Evolutionary conservation across 208 protist genomes (phyloP).

Genomic region (Trichomonas gallinae): DNA sequence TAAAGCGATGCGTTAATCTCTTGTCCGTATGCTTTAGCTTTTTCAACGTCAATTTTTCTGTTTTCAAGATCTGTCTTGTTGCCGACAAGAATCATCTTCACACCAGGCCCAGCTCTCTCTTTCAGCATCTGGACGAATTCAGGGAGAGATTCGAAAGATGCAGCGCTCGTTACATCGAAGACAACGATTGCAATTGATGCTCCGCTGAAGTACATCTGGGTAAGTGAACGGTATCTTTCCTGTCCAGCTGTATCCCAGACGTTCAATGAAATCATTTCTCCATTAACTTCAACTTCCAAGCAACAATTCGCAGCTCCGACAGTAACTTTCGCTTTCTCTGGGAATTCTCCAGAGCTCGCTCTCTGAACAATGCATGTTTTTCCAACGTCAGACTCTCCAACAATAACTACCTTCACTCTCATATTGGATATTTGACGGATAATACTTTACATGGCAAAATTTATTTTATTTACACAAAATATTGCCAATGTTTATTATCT

Average conservation of each 20-base stretch:
- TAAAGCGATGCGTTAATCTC: constrained; percentile 60
- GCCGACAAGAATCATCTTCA: constrained; percentile 63
- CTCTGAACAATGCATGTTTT: not conserved
- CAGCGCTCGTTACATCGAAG: not conserved
- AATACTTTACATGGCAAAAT: not conserved
- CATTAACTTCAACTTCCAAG: not conserved
- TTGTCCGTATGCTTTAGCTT: constrained; percentile 47
- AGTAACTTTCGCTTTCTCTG: not conserved
- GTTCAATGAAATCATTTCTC: not conserved
- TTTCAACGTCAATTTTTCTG: constrained; percentile 37
- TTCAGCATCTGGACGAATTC: not conserved
- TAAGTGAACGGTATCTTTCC: not conserved
- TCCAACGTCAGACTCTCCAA: not conserved
- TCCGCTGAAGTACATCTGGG: not conserved
- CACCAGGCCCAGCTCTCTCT: constrained; percentile 7
- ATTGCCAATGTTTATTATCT: too few species aligned
- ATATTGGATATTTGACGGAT: too few species aligned
- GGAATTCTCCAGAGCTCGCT: not conserved
- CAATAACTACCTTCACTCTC: not conserved
- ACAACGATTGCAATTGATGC: not conserved
- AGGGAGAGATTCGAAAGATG: not conserved
- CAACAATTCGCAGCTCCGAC: not conserved
- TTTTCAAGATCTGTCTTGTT: constrained; percentile 65
- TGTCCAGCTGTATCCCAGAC: constrained; percentile 16
- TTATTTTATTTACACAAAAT: too few species aligned